Conservation (phyloP, 306 rosid genomes). For the Ceratonia siliqua region DNA sequence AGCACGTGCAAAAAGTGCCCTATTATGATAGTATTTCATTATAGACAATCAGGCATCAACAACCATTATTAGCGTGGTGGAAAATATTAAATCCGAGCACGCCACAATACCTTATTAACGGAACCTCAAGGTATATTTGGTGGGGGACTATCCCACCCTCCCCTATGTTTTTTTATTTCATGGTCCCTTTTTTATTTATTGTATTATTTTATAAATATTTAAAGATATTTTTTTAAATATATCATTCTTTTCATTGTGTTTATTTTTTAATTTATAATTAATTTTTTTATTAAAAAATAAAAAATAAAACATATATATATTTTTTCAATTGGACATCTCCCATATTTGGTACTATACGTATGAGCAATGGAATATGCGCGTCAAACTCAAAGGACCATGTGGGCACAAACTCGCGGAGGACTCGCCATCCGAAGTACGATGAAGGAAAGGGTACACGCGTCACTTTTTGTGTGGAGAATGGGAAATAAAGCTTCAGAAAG, state of each 20-base stretch:
- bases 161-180: too few relatives aligned
- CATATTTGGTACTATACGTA: neutral
- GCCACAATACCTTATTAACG: neutral
- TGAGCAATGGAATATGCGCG: slow-evolving; percentile 12
- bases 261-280: too few relatives aligned
- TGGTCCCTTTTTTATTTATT: too few relatives aligned
- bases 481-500: neutral
- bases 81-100: neutral
- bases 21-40: neutral
- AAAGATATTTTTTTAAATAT: too few relatives aligned
- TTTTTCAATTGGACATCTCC: too few relatives aligned
- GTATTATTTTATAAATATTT: too few relatives aligned
- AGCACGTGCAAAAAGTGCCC: neutral
- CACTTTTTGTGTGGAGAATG: neutral
- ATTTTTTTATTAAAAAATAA: too few relatives aligned
- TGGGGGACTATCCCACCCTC: too few relatives aligned
- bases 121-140: neutral
- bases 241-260: too few relatives aligned
- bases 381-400: neutral
- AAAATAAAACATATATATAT: too few relatives aligned
- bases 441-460: slow-evolving; percentile 20
- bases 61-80: neutral
- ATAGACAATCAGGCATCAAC: neutral
- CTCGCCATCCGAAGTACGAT: slow-evolving; percentile 11
- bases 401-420: neutral